Evolutionary conservation across 805 yeast genomes (phyloP), one percentile per base, ranked within the genome.

Genomic region (Pichia pseudocactophila): DNA sequence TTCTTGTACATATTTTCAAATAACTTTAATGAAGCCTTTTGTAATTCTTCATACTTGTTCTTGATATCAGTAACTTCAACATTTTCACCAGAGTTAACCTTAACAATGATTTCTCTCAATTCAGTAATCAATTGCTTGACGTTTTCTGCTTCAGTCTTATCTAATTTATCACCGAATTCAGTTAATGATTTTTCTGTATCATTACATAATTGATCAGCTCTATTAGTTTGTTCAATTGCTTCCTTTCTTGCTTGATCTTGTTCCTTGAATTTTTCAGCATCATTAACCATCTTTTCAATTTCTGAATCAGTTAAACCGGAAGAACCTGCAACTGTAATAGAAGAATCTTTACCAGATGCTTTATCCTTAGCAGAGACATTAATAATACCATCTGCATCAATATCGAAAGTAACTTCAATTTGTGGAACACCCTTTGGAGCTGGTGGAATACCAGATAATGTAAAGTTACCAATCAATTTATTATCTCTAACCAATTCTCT

Each of bases 401-500:
- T 84, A 70, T 89, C 97, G 65, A 88, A 88, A 49, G 95, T 77
- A 64, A 88, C 97, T 73, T 84, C 94, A 61, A 84, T 83, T 73
- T 84, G 94, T 53, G 94, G 94, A 54, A 83, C 90, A 73, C 94
- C 94, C 80, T 84, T 84, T 68, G 92, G 89, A 56, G 92, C 92
- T 53, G 94, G 94, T 61, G 94, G 96, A 56, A 88, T 88, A 69
- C 96, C 96, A 51, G 92, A 73, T 59, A 88, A 76, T 49, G 95
- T 88, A 72, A 88, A 88, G 84, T 89, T 88, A 69, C 97, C 97
- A 65, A 88, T 85, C 65, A 89, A 78, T 74, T 89, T 88, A 85
- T 88, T 88, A 76, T 88, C 97, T 73, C 95, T 83, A 61, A 90
- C 95, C 63, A 89, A 80, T 73, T 88, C 96, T 77, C 97, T 85